Evolutionary conservation across 2,329 filamentous ascomycete genomes (phyloP), one percentile per base, ranked within the genome.

Genomic region (Aspergillus ochraceoroseus): DNA sequence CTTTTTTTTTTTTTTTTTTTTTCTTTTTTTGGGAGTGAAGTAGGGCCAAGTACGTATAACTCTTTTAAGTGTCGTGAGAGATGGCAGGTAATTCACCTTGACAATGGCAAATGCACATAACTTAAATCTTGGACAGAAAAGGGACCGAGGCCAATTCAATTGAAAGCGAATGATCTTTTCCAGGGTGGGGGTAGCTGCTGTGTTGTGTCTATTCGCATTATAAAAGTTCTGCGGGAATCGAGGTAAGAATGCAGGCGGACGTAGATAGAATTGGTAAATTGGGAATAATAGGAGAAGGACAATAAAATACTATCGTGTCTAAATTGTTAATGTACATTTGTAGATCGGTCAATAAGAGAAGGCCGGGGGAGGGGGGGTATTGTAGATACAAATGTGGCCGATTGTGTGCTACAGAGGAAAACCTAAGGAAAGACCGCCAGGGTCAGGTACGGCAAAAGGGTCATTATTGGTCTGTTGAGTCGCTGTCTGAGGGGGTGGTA

Each of bases 401-500:
- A 19, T 19, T n/a, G 15, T 9, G 14, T 33, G 23, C 25, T n/a
- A 22, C 32, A 26, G 14, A 8, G n/a, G n/a, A n/a, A n/a, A n/a
- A n/a, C n/a, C n/a, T n/a, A 14, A 17, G 12, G n/a, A 20, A 30
- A 18, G 12, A 34, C 31, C 31, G 31, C 31, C 31, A 17, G 12
- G 15, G 20, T 13, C 7, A 13, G 13, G 11, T 18, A 29, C n/a
- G 15, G 19, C 23, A 13, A 17, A 11, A 25, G 7, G n/a, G n/a
- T n/a, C n/a, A n/a, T 9, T 43, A 34, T 46, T 32, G 32, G 15
- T 38, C 30, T 32, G 22, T 14, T 18, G 13, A 15, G 6, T 22
- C 20, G 4, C 15, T 30, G n/a, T 28, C 29, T 8, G 14, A 34
- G 33, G 22, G 39, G 3, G 23, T 32, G n/a, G 32, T 6, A 22